Evolutionary conservation across 192 early-diverging fungal species (phyloP).

Genomic region (Lobosporangium transversale): DNA sequence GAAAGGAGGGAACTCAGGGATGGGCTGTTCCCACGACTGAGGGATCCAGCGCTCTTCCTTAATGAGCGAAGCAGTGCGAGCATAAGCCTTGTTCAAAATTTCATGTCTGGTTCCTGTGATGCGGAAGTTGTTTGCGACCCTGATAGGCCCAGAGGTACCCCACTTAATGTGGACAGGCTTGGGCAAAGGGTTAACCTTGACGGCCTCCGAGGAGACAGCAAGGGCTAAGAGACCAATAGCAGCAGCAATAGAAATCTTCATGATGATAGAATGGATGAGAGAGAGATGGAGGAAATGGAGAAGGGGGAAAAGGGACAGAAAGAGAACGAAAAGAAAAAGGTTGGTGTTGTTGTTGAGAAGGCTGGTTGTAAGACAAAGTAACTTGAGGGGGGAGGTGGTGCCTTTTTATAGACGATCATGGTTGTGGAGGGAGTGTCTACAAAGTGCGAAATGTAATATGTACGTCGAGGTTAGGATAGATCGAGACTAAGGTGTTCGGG

Average conservation of each 20-base stretch:
- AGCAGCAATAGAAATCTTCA: conserved; percentile 48
- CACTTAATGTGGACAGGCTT: conserved; percentile 45
- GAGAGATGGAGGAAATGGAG: neutral
- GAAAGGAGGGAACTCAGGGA: conserved; percentile 44
- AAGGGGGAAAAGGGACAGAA: no score
- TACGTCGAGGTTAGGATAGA: no score
- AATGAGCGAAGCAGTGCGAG: conserved; percentile 63
- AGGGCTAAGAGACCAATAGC: conserved; percentile 54
- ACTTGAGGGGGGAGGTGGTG: no score
- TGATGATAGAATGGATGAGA: neutral
- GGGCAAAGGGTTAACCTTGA: conserved; percentile 57
- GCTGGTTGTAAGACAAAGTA: no score
- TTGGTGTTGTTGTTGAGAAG: no score
- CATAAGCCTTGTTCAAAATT: conserved; percentile 56
- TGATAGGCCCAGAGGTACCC: conserved; percentile 45
- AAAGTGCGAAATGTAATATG: no score
- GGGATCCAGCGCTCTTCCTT: conserved; percentile 59
- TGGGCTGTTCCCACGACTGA: conserved; percentile 49
- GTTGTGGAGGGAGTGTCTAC: no score
- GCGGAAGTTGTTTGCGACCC: conserved; percentile 30
- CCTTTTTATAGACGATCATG: no score
- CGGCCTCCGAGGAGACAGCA: conserved; percentile 39
- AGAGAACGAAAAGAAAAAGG: no score
- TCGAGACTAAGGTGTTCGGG: no score
- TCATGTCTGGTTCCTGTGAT: conserved; percentile 35